Evolutionary conservation across 148 eudicot genomes (phyloP), one percentile per base, ranked within the genome.

Genomic region (Nyssa sinensis): DNA sequence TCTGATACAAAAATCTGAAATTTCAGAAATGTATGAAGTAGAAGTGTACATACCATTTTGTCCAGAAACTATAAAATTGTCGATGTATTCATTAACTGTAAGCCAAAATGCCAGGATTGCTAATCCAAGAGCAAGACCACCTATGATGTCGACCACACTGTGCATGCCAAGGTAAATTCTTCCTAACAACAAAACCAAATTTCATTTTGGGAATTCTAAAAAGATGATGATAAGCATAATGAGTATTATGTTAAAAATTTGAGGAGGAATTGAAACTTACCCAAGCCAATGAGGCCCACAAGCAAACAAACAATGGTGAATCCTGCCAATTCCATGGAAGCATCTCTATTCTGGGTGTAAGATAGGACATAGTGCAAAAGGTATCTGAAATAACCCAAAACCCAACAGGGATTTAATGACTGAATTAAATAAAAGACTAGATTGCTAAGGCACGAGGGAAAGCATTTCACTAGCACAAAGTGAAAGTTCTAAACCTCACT

Each of bases 91-190:
- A 73, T 90, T 84, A 64, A 88, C 69, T 29, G 71, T 78, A 71
- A 95, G 91, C 99, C 99, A 95, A 47, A 89, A 78, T 76, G 90
- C 82, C 59, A 95, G 91, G 75, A 92, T 83, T 24, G 69, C 78
- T 74, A 87, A n/a, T 51, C 97, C 94, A 73, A 85, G 14, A 34
- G 71, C 66, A 66, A 92, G 85, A 49, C 94, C 97, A 47, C 82
- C 92, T 27, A 89, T 72, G 77, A 92, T 67, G 70, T 92, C 97
- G 66, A 92, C 80, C 83, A 85, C 53, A 80, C 97, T 89, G 84
- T 89, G 97, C 97, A 92, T 92, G 67, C 97, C 97, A 30, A 89
- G 90, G 83, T 92, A 92, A 59, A 92, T 82, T 84, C 97, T 83
- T 81, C 94, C 94, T 92, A 67, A 28, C 58, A 85, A 83, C 64